These are phyloP conservation scores for Chloropicon primus DNA, from an alignment of 139 green algal species.

Conservation along the genomic window DNA sequence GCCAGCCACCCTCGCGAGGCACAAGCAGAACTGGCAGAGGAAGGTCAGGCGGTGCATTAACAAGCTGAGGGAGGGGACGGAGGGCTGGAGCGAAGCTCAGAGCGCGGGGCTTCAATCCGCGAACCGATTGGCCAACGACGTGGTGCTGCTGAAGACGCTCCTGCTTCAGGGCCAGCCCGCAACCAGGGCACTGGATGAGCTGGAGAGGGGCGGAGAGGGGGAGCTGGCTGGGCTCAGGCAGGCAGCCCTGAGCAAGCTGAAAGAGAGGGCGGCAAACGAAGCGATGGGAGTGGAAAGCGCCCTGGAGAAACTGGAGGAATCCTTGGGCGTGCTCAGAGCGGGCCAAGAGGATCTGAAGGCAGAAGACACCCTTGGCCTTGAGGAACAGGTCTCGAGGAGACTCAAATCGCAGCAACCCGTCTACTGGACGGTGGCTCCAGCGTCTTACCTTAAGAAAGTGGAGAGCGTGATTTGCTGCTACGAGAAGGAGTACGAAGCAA, in stretches of 20 bases:
- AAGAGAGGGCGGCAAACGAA: neutral
- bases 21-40: neutral
- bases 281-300: neutral
- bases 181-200: neutral
- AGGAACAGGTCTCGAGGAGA: neutral
- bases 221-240: neutral
- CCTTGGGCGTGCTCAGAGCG: neutral
- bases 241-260: neutral
- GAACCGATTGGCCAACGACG: neutral
- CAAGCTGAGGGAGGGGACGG: neutral
- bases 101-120: neutral
- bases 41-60: neutral
- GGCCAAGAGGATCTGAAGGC: neutral
- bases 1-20: neutral
- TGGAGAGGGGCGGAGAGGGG: neutral
- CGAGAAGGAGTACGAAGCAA: neutral
- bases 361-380: neutral
- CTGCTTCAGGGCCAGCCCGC: neutral
- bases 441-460: neutral
- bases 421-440: neutral
- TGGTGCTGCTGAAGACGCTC: neutral
- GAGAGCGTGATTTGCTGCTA: neutral
- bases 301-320: neutral
- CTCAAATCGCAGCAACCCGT: neutral
- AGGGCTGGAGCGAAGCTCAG: neutral